phyloP scores from a whole-genome alignment of 805 yeast genomes.

The Hanseniaspora meyeri region DNA sequence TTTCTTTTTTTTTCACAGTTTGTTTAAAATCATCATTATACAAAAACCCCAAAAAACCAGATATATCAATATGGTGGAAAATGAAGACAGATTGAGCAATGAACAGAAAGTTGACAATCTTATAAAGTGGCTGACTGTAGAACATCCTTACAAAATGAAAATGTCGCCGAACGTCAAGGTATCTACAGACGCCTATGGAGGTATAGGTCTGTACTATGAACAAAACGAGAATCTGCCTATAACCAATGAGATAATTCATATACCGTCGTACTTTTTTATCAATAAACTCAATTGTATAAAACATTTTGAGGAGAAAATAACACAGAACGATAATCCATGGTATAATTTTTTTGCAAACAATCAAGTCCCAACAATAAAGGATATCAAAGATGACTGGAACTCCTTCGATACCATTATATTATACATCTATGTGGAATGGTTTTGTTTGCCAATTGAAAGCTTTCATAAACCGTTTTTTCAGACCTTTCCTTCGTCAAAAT shows the following conservation, averaged over 20 bases:
- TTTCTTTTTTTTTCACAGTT: background rate
- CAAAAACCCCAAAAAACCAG: background rate
- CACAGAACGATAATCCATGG: background rate
- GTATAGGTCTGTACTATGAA: conserved; percentile 10
- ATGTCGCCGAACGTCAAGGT: conserved; percentile 3
- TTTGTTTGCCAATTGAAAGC: background rate
- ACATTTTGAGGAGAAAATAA: background rate
- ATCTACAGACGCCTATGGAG: conserved; percentile 6
- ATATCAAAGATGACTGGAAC: background rate
- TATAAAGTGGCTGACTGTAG: background rate
- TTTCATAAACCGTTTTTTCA: conserved; percentile 7
- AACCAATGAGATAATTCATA: background rate
- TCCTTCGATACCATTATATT: conserved; percentile 7
- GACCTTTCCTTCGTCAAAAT: conserved; percentile 1
- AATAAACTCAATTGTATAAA: conserved; percentile 11
- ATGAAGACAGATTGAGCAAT: background rate
- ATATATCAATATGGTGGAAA: background rate
- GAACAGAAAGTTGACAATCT: background rate
- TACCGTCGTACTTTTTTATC: conserved; percentile 6
- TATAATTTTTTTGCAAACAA: background rate
- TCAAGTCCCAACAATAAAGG: background rate
- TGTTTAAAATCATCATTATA: background rate
- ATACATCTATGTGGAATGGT: conserved; percentile 10
- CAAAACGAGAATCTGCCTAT: background rate
- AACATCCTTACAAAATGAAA: background rate